These are phyloP conservation scores for Xerocomus nothofagi DNA, from an alignment of 1,284 basidiomycete genomes.

Conservation along the genomic window DNA sequence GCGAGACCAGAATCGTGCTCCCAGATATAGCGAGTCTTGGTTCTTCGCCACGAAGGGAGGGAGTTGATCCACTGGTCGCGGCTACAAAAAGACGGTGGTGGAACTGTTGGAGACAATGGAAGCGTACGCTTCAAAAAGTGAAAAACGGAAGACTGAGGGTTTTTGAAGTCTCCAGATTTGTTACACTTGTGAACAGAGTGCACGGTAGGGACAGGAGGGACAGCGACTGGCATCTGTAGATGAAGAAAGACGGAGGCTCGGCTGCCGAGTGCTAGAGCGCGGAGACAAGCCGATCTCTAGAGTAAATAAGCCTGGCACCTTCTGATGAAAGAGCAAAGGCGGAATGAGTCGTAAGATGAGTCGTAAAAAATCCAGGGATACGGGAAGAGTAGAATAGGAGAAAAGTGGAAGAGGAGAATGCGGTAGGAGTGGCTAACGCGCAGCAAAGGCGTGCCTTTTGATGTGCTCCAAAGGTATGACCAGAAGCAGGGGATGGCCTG, in stretches of 20 bases:
- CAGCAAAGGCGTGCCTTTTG: slow-evolving; percentile 91
- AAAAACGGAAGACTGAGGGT: slow-evolving; percentile 43
- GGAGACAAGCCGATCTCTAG: slow-evolving; percentile 41
- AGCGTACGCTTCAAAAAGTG: slow-evolving; percentile 55
- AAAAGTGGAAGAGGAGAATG: slow-evolving; percentile 25
- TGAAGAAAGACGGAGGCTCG: slow-evolving; percentile 36
- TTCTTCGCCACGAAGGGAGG: slow-evolving; percentile 65
- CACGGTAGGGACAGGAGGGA: slow-evolving; percentile 56
- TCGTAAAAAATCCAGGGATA: slow-evolving; percentile 58
- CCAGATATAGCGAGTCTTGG: slow-evolving; percentile 63
- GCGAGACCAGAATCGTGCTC: slow-evolving; percentile 46
- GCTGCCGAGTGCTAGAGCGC: slow-evolving; percentile 43
- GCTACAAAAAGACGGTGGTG: slow-evolving; percentile 60
- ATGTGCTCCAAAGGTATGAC: slow-evolving; percentile 20
- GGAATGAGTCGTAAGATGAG: slow-evolving; percentile 40
- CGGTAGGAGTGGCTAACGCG: slow-evolving; percentile 69
- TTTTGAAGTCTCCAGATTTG: slow-evolving; percentile 42
- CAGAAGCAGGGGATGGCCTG: slow-evolving; percentile 37
- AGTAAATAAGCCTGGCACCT: slow-evolving; percentile 32
- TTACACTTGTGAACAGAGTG: slow-evolving; percentile 62
- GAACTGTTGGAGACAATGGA: slow-evolving; percentile 56
- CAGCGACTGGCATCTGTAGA: slow-evolving; percentile 81
- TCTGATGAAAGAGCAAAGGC: slow-evolving; percentile 35
- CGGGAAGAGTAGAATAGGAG: slow-evolving; percentile 36
- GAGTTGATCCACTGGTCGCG: slow-evolving; percentile 73